A percentile compares a stretch with the other conserved stretches of the same genome.
These are phyloP conservation scores for Candida pini DNA, from an alignment of 805 yeast genomes.

Conservation along the genomic window DNA sequence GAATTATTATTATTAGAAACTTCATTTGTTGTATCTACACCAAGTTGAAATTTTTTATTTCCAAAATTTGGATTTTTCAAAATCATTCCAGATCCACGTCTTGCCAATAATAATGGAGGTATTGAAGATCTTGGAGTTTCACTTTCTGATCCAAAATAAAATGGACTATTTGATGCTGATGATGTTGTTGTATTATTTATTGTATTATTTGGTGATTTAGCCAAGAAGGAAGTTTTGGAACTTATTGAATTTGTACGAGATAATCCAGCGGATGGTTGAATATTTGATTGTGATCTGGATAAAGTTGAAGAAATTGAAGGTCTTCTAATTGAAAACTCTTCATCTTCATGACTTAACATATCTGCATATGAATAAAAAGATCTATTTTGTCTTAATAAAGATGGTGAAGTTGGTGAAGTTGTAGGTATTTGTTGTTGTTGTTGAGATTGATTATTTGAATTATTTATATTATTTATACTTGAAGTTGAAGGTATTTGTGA, in stretches of 20 bases:
- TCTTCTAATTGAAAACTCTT: conserved; percentile 43
- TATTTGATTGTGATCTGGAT: conserved; percentile 28
- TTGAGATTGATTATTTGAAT: conserved; percentile 8
- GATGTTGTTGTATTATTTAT: conserved; percentile 1
- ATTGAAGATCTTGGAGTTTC: conserved; percentile 1
- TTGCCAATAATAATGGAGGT: not conserved
- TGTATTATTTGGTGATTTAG: conserved; percentile 15
- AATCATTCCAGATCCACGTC: conserved; percentile 1
- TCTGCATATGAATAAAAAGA: conserved; percentile 77
- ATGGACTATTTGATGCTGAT: not conserved
- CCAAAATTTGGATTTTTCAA: conserved; percentile 5
- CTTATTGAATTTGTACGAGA: not conserved
- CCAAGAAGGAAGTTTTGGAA: conserved; percentile 8
- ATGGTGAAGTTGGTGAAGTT: conserved; percentile 34
- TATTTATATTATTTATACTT: conserved; percentile 8
- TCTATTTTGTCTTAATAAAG: conserved; percentile 21
- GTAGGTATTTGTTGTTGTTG: conserved; percentile 4
- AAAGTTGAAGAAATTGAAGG: conserved; percentile 47
- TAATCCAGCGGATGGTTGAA: conserved; percentile 12
- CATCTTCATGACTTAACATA: conserved; percentile 63
- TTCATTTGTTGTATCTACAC: conserved; percentile 2
- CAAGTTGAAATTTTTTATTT: too few species aligned
- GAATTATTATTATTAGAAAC: conserved; percentile 22
- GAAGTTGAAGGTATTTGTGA: conserved; percentile 4
- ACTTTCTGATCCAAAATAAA: too few species aligned